Base-by-base conservation (phyloP, 164 flowering plant species). In the Tetracentron sinense region DNA sequence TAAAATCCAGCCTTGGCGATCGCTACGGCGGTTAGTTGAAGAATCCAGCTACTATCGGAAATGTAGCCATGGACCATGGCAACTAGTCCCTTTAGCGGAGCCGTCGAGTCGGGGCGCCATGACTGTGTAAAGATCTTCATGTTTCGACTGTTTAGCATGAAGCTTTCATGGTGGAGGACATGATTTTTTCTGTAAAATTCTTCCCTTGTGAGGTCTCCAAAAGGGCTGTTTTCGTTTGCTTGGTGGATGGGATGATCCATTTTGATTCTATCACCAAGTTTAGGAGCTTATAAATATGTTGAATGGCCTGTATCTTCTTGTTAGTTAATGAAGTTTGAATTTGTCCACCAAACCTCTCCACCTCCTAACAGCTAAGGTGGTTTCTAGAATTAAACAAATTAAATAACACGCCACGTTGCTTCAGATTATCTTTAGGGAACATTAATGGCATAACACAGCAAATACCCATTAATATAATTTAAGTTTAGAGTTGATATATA, bases 61-160 rank as follows among this genome's bases (percentile, higher is more conserved):
- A 58, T 63, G 75, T 76, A 81, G 64, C 84, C 84, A 29, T 81
- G 84, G 64, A 81, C 50, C 77, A 81, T 70, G 49, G 70, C 77
- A 4, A 79, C 74, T 17, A 79, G 33, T 0, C 77, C 81, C 53
- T 29, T 58, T 10, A 60, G 75, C 1, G 11, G 60, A 20, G 20
- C 17, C 11, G 20, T 22, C 0, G 67, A 49, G 30, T 51, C 65
- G 0, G 64, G 81, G 11, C 62, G 50, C 83, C 83, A 80, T 6
- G 74, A 63, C 30, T 78, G 83, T n/a, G 81, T 78, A 71, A 61
- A 81, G 61, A 81, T 76, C 46, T 72, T 78, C 69, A 72, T 64
- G 67, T 65, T 63, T 12, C 44, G 31, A 16, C 27, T 49, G 78
- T 74, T 77, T 14, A 51, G 31, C 64, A 77, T 78, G 80, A 69